Evolutionary conservation across 352 stramenopile genomes (phyloP), one percentile per base, ranked within the genome.

Genomic region (Lagenidium giganteum): DNA sequence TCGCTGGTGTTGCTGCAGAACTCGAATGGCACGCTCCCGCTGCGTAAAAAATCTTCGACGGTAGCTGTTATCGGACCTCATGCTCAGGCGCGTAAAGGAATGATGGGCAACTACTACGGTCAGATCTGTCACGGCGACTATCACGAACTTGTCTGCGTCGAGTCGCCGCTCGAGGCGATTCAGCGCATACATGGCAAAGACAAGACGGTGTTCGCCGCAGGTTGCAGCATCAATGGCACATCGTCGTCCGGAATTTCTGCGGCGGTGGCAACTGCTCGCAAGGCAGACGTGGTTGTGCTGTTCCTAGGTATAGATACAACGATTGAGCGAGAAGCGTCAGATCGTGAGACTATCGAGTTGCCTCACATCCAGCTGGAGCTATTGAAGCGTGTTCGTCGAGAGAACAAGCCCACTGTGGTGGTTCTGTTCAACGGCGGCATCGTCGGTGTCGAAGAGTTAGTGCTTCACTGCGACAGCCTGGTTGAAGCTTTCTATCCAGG

Each of bases 1-100:
- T 95, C 75, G 28, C 71, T 98, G n/a, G 84, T 98, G 16, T 60
- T 98, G 12, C 64, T 98, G 11, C 93, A 98, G 61, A 98, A 98
- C 60, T 48, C 74, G 4, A 57, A 69, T 6, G 51, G 68, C 4
- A 55, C 73, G 5, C 64, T 97, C 17, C 91, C 90, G 4, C 41
- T 97, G 14, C 8, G 16, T 16, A 75, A 74, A 32, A 63, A 54
- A 43, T 58, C 46, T 24, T 66, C 41, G 7, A 80, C 75, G 21
- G 14, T 91, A 3, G 79, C 79, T 1, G 70, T 97, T 12, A 48
- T 96, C 23, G 90, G 90, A 9, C 90, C 89, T 4, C 83, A 95
- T 37, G 76, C 78, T 1, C 54, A 71, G 12, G 64, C 78, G 0
- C 63, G 64, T 2, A 59, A 67, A 22, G 80, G 59, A 2, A 47